phyloP scores from a whole-genome alignment of 805 yeast species.

The Lachancea cidri region DNA sequence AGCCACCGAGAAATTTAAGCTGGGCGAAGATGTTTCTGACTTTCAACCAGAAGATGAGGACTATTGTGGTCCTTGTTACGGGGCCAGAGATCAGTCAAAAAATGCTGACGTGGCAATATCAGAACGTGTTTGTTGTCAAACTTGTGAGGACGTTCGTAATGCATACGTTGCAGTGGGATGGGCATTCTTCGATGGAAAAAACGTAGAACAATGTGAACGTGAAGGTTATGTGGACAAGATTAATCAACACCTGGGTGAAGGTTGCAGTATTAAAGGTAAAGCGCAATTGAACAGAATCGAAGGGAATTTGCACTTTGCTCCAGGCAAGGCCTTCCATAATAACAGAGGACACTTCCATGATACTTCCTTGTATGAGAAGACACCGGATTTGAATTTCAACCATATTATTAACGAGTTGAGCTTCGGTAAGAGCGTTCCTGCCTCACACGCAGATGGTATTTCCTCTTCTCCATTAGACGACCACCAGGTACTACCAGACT shows the following conservation, averaged over 20 bases:
- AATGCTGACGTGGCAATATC: constrained; percentile 36
- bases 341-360: constrained; percentile 75
- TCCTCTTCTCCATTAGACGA: constrained; percentile 62
- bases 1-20: constrained; percentile 36
- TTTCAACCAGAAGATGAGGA: constrained; percentile 34
- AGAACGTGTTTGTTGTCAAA: constrained; percentile 68
- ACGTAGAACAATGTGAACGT: constrained; percentile 83
- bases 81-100: constrained; percentile 58
- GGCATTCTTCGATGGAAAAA: constrained; percentile 87
- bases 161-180: constrained; percentile 78
- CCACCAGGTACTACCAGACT: constrained; percentile 28
- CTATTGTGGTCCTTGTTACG: constrained; percentile 90
- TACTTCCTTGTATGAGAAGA: constrained; percentile 59
- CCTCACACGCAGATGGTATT: constrained; percentile 39
- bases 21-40: constrained; percentile 35
- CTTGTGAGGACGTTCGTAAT: constrained; percentile 71
- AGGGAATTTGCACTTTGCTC: constrained; percentile 94
- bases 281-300: constrained; percentile 78
- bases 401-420: constrained; percentile 77
- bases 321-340: constrained; percentile 70
- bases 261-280: constrained; percentile 80
- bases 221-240: constrained; percentile 77
- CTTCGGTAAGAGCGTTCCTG: constrained; percentile 50
- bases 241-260: constrained; percentile 61
- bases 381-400: constrained; percentile 62